Evolutionary conservation across 352 stramenopile species (phyloP), one percentile per base, ranked within the genome.

Genomic region (Pythium vanterpoolii): DNA sequence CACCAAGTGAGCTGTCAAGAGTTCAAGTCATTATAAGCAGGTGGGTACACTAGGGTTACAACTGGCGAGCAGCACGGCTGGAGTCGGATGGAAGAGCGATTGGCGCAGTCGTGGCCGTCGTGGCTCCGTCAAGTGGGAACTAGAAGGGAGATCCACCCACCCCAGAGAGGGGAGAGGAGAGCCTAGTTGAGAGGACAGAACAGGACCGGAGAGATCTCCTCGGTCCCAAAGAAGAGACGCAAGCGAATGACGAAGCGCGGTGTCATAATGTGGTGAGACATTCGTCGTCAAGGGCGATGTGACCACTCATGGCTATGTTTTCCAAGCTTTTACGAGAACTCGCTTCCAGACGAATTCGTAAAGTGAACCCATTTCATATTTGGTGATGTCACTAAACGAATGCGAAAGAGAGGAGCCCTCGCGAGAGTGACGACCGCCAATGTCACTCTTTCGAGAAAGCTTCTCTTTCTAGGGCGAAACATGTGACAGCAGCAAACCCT

Each of bases 1-100:
- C 10, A 24, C 40, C 40, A 63, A 79, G 46, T 43, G 23, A 64
- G n/a, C 8, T 18, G n/a, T n/a, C n/a, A n/a, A n/a, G n/a, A n/a
- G n/a, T n/a, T n/a, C n/a, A n/a, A n/a, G n/a, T n/a, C n/a, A n/a
- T n/a, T n/a, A n/a, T n/a, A n/a, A n/a, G n/a, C n/a, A n/a, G n/a
- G n/a, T n/a, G n/a, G n/a, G n/a, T n/a, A n/a, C n/a, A n/a, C n/a
- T n/a, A n/a, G n/a, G n/a, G n/a, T n/a, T n/a, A n/a, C n/a, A n/a
- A n/a, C n/a, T n/a, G n/a, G n/a, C n/a, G n/a, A n/a, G n/a, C n/a
- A n/a, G n/a, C n/a, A n/a, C n/a, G n/a, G n/a, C n/a, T n/a, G n/a
- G n/a, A n/a, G n/a, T n/a, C n/a, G n/a, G n/a, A n/a, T n/a, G n/a
- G n/a, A n/a, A n/a, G n/a, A n/a, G n/a, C n/a, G n/a, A n/a, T n/a